Percentiles rank a stretch among this genome's conserved stretches.
Evolutionary conservation across 805 yeast genomes (phyloP).

Genomic region (Saccharomycopsis vini): DNA sequence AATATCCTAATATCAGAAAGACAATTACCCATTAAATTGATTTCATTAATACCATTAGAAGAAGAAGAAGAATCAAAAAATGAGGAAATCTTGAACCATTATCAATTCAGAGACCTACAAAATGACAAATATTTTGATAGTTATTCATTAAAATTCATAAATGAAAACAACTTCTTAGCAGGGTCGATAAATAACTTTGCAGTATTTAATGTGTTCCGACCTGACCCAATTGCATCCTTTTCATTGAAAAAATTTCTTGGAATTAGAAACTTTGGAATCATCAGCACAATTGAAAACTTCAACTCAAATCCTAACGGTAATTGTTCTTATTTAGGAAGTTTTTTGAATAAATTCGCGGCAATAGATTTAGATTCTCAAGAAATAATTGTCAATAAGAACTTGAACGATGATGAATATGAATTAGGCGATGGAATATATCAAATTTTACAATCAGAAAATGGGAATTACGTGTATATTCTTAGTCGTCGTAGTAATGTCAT

Average conservation of each 20-base stretch:
- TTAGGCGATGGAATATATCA: conserved; percentile 30
- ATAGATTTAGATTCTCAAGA: conserved; percentile 22
- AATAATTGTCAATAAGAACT: conserved; percentile 3
- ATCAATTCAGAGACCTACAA: conserved; percentile 24
- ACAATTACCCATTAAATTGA: conserved; percentile 30
- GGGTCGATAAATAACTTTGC: conserved; percentile 27
- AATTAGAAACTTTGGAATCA: conserved; percentile 17
- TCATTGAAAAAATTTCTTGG: not conserved
- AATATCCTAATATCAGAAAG: conserved; percentile 25
- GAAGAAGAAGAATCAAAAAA: conserved; percentile 8
- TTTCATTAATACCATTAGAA: conserved; percentile 20
- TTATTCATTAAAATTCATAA: conserved; percentile 23
- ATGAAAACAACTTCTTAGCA: conserved; percentile 23
- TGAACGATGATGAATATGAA: not conserved
- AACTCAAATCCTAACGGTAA: conserved; percentile 19
- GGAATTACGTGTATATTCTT: conserved; percentile 28
- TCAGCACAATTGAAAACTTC: conserved; percentile 19
- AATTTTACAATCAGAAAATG: conserved; percentile 29
- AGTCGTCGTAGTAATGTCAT: conserved; percentile 26
- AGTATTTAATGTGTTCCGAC: conserved; percentile 26
- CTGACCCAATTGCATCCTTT: conserved; percentile 19
- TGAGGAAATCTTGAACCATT: conserved; percentile 21
- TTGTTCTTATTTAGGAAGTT: conserved; percentile 27
- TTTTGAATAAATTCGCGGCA: conserved; percentile 23
- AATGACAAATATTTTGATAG: conserved; percentile 29